phyloP scores from a whole-genome alignment of 331 rosid species.

The Dryas integrifolia region DNA sequence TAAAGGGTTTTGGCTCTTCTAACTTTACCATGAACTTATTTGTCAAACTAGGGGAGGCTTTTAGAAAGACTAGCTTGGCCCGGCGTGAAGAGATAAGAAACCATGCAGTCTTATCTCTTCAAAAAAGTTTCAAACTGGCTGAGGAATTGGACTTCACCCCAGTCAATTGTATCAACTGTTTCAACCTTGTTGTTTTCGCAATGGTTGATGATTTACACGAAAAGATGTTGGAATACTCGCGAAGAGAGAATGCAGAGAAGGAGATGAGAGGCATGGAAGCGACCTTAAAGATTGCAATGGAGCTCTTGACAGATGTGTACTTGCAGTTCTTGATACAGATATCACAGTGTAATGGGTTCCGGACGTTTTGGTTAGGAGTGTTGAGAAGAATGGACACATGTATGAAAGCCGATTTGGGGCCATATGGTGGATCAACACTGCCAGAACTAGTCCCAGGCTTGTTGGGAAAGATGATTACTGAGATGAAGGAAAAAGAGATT shows the following conservation, averaged over 20 bases:
- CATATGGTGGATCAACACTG: conserved; percentile 55
- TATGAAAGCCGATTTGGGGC: conserved; percentile 84
- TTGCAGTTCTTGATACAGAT: conserved; percentile 56
- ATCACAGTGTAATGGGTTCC: conserved; percentile 50
- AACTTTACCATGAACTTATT: conserved; percentile 58
- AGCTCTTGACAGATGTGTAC: conserved; percentile 63
- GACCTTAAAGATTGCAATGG: conserved; percentile 78
- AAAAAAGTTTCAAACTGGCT: conserved; percentile 58
- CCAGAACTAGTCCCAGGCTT: conserved; percentile 57
- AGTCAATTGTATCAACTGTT: conserved; percentile 55
- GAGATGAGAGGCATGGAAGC: conserved; percentile 95
- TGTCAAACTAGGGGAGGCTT: conserved; percentile 83
- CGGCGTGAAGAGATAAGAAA: conserved; percentile 91
- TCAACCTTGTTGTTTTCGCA: conserved; percentile 74
- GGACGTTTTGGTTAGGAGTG: conserved; percentile 85
- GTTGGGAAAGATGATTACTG: conserved; percentile 59
- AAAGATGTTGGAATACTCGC: conserved; percentile 87
- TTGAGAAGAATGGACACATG: conserved; percentile 94
- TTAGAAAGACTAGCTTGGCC: conserved; percentile 68
- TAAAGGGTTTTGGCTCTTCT: conserved; percentile 37
- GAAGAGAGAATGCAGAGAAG: conserved; percentile 79
- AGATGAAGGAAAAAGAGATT: conserved; percentile 62
- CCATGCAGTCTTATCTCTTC: conserved; percentile 65
- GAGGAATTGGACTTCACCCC: conserved; percentile 59
- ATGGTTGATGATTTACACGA: conserved; percentile 94